phyloP scores from a whole-genome alignment of 805 yeast species.

The Zygosaccharomyces siamensis region DNA sequence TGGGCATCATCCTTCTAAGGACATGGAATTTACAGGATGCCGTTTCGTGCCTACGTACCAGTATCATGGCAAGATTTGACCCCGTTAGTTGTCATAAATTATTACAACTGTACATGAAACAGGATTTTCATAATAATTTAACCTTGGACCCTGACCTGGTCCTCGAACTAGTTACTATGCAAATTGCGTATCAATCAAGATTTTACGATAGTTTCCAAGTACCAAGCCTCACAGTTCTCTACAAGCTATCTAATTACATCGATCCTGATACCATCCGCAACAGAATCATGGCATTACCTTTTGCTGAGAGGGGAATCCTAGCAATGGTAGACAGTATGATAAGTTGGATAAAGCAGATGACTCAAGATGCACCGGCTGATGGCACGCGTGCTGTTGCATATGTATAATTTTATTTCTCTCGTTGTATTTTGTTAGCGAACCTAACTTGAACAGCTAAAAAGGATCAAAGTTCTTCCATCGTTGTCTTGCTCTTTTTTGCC shows the following conservation, averaged over 20 bases:
- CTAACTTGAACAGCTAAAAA: too few relatives aligned
- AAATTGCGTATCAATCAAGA: slow-evolving; percentile 57
- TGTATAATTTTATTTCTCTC: background rate
- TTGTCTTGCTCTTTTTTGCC: background rate
- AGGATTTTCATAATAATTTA: slow-evolving; percentile 12
- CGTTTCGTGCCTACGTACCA: slow-evolving; percentile 49
- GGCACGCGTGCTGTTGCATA: background rate
- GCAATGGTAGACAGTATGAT: slow-evolving; percentile 22
- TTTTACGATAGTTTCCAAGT: slow-evolving; percentile 57
- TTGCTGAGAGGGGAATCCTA: slow-evolving; percentile 23
- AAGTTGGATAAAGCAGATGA: slow-evolving; percentile 22
- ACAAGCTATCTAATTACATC: slow-evolving; percentile 31
- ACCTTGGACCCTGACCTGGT: slow-evolving; percentile 37
- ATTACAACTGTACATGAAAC: slow-evolving; percentile 38
- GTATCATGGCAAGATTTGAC: slow-evolving; percentile 56
- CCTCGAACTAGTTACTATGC: slow-evolving; percentile 42
- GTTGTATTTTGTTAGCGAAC: too few relatives aligned
- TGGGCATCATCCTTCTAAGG: slow-evolving; percentile 52
- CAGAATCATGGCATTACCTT: slow-evolving; percentile 20
- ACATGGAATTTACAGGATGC: slow-evolving; percentile 46
- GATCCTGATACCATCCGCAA: slow-evolving; percentile 24
- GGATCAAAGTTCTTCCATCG: too few relatives aligned
- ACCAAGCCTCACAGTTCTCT: slow-evolving; percentile 42
- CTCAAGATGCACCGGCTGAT: background rate
- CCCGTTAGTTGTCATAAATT: slow-evolving; percentile 51